Base-by-base conservation (phyloP, 768 basidiomycete species). In the Dacryopinax primogenitus region DNA sequence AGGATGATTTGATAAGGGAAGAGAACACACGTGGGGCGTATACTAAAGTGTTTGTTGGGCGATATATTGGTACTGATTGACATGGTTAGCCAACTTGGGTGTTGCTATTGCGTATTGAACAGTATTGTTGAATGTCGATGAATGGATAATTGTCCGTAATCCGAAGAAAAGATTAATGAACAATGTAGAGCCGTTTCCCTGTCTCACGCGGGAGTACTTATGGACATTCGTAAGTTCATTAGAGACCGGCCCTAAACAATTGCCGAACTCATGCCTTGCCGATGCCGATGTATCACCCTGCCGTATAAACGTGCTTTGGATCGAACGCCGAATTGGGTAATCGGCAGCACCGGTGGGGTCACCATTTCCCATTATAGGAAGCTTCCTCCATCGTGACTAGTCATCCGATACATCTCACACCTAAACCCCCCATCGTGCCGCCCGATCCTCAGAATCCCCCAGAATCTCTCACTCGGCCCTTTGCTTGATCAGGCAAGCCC, bases 41-140 rank as follows among this genome's bases (percentile, higher is more conserved):
- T 85, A 92, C 88, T 92, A 92, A 83, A 92, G 83, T 83, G 82
- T 72, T 80, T 81, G 80, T 86, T 85, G 73, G 79, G 78, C 76
- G 80, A 78, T 86, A 84, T 90, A 71, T 84, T 83, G 78, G 84
- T 84, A 65, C 79, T 82, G 79, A 84, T 81, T 80, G 86, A 88
- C 88, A 90, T 90, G 78, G 72, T 77, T 76, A 65, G 28, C 65
- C 65, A 65, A 65, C 65, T 65, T 65, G 51, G 51, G 30, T 58
- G 51, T 13, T 18, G 51, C 51, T 58, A 58, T 30, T 58, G 51
- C 51, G 26, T 9, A 3, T 11, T 39, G 37, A 11, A n/a, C 11
- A 39, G 37, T 39, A 39, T 3, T 30, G 51, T 28, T 13, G 11
- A 18, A 28, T 32, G 26, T 9, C 13, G 26, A 58, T 6, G 21